Evolutionary conservation across 176 grass and related monocot species (phyloP).

Genomic region (maize (Zea mays)): DNA sequence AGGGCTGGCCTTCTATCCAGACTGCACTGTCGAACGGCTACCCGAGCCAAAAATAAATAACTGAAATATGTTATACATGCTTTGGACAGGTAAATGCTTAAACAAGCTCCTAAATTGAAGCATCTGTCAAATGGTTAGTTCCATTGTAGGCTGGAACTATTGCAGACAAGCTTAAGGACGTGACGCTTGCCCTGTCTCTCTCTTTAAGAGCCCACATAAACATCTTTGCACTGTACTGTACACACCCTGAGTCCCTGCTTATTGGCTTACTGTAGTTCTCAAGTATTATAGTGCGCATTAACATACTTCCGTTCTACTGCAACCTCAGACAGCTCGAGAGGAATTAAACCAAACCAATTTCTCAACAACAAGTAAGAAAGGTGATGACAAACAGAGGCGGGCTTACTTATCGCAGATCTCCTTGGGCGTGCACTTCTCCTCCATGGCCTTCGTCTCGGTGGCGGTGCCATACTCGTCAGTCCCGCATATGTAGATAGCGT

Average conservation of each 20-base stretch:
- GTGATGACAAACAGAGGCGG: neutral
- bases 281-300: neutral
- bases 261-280: neutral
- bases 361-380: too few relatives aligned
- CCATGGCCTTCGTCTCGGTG: constrained; percentile 94
- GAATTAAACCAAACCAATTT: neutral
- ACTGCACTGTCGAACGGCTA: neutral
- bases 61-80: neutral
- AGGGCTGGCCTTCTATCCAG: neutral
- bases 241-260: neutral
- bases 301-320: neutral
- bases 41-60: neutral
- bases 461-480: constrained; percentile 97
- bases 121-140: neutral
- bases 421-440: constrained; percentile 97
- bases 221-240: neutral
- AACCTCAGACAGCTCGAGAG: neutral
- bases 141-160: neutral
- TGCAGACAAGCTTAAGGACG: neutral
- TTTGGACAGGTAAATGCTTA: neutral
- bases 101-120: neutral
- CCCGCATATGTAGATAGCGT: constrained; percentile 89
- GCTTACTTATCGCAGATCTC: constrained; percentile 94
- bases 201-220: neutral
- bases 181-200: neutral